Evolutionary conservation across 2,329 filamentous ascomycete species (phyloP), one percentile per base, ranked within the genome.

Genomic region (Herpotrichia juniperi): DNA sequence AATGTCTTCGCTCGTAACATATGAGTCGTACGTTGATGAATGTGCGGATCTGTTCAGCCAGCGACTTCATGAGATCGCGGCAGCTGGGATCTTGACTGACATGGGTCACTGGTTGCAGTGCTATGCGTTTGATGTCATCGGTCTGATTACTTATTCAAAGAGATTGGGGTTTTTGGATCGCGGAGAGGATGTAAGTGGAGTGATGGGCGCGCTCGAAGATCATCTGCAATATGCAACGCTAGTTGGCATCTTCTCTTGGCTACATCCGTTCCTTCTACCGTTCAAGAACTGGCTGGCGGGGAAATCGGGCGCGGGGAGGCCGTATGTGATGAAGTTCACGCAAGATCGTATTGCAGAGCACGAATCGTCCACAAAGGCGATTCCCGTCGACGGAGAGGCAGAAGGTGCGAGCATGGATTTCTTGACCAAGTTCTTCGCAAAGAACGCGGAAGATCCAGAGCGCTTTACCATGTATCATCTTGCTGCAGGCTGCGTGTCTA

Each of bases 41-140:
- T 70, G 69, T 9, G 60, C 75, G 21, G 53, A 64, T 0, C 42
- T 70, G 1, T 75, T 79, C 32, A 40, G 42, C 17, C 39, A 56
- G 25, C 51, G 57, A 16, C 54, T 76, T 22, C 46, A 63, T 0
- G 60, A 68, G 16, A 67, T 78, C 54, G 52, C 56, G 2, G 56
- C 64, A 21, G 40, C 47, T 7, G 57, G 50, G 17, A 44, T 9
- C 43, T 48, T 12, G 39, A 48, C 59, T 35, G 65, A 76, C 53
- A 62, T 77, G 50, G 72, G 64, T 11, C 67, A 69, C 31, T 76
- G 74, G 74, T 56, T 74, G 17, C 74, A 76, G 42, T 68, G 75
- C 16, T 76, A 74, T 51, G 74, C 74, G 10, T 76, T 76, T 48
- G 74, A 78, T 42, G 71, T 78, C 26, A 77, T 77, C 24, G 74